Percentiles rank a stretch among this genome's conserved stretches.
These are phyloP conservation scores for Capronia epimyces DNA, from an alignment of 2,329 filamentous ascomycete species.

Conservation along the genomic window DNA sequence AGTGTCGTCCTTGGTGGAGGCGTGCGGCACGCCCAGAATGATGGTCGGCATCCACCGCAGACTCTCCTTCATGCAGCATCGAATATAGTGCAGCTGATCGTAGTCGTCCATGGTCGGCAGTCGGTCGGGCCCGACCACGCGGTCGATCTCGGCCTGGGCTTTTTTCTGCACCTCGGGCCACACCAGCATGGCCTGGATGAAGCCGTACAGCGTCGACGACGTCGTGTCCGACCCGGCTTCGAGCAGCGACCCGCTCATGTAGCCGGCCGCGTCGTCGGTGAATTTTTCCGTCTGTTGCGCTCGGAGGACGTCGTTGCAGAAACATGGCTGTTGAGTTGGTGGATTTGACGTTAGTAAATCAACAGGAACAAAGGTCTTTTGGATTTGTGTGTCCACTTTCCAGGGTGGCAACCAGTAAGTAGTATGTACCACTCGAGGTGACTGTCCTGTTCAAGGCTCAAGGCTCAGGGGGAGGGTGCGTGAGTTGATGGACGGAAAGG, in stretches of 20 bases:
- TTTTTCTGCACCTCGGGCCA: constrained; percentile 44
- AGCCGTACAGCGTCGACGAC: constrained; percentile 24
- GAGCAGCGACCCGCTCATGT: constrained; percentile 32
- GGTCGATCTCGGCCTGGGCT: constrained; percentile 47
- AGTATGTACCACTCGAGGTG: too few species aligned
- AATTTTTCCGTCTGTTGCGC: constrained; percentile 33
- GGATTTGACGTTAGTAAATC: too few species aligned
- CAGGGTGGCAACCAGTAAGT: too few species aligned
- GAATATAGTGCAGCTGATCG: constrained; percentile 48
- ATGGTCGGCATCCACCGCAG: constrained; percentile 49
- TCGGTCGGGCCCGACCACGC: constrained; percentile 45
- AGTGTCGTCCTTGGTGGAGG: constrained; percentile 21
- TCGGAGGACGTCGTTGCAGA: constrained; percentile 26
- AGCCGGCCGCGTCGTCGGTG: constrained; percentile 34
- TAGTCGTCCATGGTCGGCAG: constrained; percentile 48
- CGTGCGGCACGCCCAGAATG: constrained; percentile 29
- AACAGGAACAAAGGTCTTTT: too few species aligned
- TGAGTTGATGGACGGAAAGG: too few species aligned
- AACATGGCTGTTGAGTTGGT: constrained; percentile 31
- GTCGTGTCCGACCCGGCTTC: constrained; percentile 25
- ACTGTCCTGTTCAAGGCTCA: too few species aligned
- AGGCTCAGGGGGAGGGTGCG: too few species aligned
- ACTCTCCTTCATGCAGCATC: constrained; percentile 53
- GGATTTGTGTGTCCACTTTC: too few species aligned
- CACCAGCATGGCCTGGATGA: constrained; percentile 48